A percentile compares a stretch with the other conserved stretches of the same genome.
These are phyloP conservation scores for Pseudogymnoascus pannorum DNA, from an alignment of 2,329 filamentous ascomycete species.

Conservation along the genomic window DNA sequence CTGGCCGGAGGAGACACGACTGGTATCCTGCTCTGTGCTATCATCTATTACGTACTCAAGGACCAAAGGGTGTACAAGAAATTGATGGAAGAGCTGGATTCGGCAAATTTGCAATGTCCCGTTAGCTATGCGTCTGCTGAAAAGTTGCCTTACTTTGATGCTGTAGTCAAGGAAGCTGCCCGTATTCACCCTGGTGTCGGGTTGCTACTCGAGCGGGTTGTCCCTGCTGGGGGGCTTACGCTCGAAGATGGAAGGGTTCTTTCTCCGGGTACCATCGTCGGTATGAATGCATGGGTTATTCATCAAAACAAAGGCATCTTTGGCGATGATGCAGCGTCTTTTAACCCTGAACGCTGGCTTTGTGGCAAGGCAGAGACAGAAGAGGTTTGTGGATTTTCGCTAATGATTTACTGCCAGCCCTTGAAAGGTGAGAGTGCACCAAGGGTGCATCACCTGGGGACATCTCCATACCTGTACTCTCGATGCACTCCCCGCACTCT, in stretches of 20 bases:
- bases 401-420: not conserved
- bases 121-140: slow-evolving; percentile 22
- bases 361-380: slow-evolving; percentile 28
- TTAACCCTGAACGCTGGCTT: slow-evolving; percentile 43
- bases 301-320: slow-evolving; percentile 35
- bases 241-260: slow-evolving; percentile 33
- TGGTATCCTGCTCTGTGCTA: slow-evolving; percentile 26
- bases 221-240: slow-evolving; percentile 35
- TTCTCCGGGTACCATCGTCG: slow-evolving; percentile 33
- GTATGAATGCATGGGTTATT: slow-evolving; percentile 36
- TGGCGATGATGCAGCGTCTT: slow-evolving; percentile 38
- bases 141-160: slow-evolving; percentile 39
- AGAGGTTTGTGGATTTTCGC: slow-evolving; percentile 13
- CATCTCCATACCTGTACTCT: not conserved
- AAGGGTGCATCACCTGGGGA: not conserved
- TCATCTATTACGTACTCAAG: slow-evolving; percentile 33
- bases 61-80: slow-evolving; percentile 23
- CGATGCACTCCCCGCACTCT: not conserved
- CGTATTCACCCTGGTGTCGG: slow-evolving; percentile 42
- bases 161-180: slow-evolving; percentile 44
- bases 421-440: not conserved
- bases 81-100: slow-evolving; percentile 33
- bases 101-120: slow-evolving; percentile 22
- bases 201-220: slow-evolving; percentile 43
- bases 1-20: slow-evolving; percentile 31